These are phyloP conservation scores for Leccinum boreale DNA, from an alignment of 768 basidiomycete species.

Conservation along the genomic window DNA sequence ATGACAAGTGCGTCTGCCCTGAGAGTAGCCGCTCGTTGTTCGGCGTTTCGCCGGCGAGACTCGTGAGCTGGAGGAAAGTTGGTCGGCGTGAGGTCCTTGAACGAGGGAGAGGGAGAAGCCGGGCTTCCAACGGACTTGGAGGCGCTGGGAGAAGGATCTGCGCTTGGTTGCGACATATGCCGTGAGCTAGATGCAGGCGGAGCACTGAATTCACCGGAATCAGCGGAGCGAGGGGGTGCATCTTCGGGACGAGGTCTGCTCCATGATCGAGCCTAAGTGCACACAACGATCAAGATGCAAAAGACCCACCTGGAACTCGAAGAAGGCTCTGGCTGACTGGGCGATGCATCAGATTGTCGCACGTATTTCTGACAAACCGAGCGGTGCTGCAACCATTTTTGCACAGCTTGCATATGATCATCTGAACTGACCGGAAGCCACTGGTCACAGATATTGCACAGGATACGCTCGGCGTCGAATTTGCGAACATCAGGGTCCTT, in stretches of 20 bases:
- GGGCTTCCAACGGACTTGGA: slow-evolving; percentile 20
- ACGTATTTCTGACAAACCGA: slow-evolving; percentile 46
- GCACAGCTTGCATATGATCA: slow-evolving; percentile 58
- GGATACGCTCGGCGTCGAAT: slow-evolving; percentile 67
- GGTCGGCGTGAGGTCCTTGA: slow-evolving; percentile 57
- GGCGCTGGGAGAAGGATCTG: slow-evolving; percentile 2
- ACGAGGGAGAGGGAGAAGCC: slow-evolving; percentile 36
- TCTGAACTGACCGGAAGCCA: slow-evolving; percentile 64
- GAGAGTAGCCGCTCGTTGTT: slow-evolving; percentile 72
- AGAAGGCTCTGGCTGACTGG: slow-evolving; percentile 19
- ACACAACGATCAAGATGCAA: slow-evolving; percentile 3
- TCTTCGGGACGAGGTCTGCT: slow-evolving; percentile 13
- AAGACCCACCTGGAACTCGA: slow-evolving; percentile 22
- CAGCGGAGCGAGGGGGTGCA: slow-evolving; percentile 30
- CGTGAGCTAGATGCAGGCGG: slow-evolving; percentile 27
- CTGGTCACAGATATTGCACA: slow-evolving; percentile 64
- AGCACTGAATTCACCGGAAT: slow-evolving; percentile 19
- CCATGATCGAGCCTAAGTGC: not conserved
- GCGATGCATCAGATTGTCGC: slow-evolving; percentile 6
- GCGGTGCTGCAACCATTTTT: slow-evolving; percentile 65
- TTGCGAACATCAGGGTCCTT: slow-evolving; percentile 72
- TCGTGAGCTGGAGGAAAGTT: slow-evolving; percentile 60
- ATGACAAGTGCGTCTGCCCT: slow-evolving; percentile 62
- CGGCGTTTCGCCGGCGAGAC: slow-evolving; percentile 70
- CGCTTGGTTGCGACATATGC: slow-evolving; percentile 6